A percentile compares a stretch with the other conserved stretches of the same genome.
These are phyloP conservation scores for Geum urbanum DNA, from an alignment of 306 rosid genomes.

Conservation along the genomic window DNA sequence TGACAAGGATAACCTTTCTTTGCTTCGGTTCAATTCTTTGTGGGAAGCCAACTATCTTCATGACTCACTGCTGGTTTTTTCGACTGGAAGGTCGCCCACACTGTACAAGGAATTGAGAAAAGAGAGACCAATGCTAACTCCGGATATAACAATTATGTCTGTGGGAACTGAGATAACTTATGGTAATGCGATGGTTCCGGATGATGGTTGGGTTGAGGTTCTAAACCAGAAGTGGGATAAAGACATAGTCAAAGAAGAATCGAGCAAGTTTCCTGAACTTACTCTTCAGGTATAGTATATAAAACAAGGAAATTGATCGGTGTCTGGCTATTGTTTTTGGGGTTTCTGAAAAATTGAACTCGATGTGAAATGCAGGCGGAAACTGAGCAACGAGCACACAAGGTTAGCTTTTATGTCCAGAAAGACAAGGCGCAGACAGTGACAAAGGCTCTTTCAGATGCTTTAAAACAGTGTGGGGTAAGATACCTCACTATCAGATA, in stretches of 20 bases:
- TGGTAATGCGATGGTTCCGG: constrained; percentile 73
- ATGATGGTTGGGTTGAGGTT: constrained; percentile 82
- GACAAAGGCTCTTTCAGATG: constrained; percentile 61
- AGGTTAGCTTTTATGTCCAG: constrained; percentile 79
- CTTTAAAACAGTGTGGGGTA: constrained; percentile 64
- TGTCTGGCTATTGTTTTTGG: constrained; percentile 10
- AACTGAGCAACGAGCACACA: constrained; percentile 85
- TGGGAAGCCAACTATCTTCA: constrained; percentile 89
- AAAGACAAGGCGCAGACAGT: constrained; percentile 74
- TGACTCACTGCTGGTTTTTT: constrained; percentile 83
- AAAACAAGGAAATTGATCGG: constrained; percentile 8
- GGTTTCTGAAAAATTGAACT: constrained; percentile 20
- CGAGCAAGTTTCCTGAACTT: constrained; percentile 72
- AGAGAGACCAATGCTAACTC: constrained; percentile 94
- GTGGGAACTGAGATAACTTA: constrained; percentile 99
- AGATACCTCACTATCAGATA: constrained; percentile 24
- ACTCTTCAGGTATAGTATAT: constrained; percentile 62
- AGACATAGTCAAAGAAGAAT: constrained; percentile 62
- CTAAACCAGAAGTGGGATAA: constrained; percentile 80
- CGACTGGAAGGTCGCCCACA: constrained; percentile 89
- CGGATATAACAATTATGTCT: constrained; percentile 88
- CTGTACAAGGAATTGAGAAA: constrained; percentile 84
- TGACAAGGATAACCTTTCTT: constrained; percentile 70
- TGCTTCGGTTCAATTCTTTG: constrained; percentile 78
- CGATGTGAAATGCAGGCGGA: constrained; percentile 56